Percentiles rank a stretch among this genome's conserved stretches.
These are phyloP conservation scores for Amphichorda felina DNA, from an alignment of 2,329 filamentous ascomycete species.

Conservation along the genomic window DNA sequence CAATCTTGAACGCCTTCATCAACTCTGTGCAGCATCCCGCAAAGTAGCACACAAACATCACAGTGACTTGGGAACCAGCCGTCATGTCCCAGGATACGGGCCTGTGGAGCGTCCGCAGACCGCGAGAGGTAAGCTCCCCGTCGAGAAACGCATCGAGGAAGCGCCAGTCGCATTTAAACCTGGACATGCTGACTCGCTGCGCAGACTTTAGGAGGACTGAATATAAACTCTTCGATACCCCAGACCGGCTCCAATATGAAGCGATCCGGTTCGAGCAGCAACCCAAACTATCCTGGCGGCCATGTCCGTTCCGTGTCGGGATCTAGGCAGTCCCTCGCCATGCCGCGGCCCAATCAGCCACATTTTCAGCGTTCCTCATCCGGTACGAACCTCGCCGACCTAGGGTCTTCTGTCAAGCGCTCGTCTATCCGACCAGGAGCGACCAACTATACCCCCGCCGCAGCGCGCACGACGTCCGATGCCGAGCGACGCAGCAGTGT, in stretches of 20 bases:
- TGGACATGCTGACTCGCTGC: conserved; percentile 2
- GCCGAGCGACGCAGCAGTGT: conserved; percentile 71
- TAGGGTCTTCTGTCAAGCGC: conserved; percentile 75
- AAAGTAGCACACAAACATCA: background rate
- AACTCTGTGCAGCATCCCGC: background rate
- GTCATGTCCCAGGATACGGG: conserved; percentile 77
- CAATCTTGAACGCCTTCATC: too few relatives aligned
- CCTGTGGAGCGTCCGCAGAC: conserved; percentile 83
- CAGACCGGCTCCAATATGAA: conserved; percentile 92
- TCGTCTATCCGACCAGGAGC: conserved; percentile 55
- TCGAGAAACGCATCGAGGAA: too few relatives aligned
- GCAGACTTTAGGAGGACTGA: conserved; percentile 79
- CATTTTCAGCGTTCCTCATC: conserved; percentile 79
- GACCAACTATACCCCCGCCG: conserved; percentile 51
- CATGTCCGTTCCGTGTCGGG: conserved; percentile 76
- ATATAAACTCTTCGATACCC: conserved; percentile 72
- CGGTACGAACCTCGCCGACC: conserved; percentile 66
- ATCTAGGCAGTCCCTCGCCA: conserved; percentile 74
- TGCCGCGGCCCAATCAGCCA: conserved; percentile 73
- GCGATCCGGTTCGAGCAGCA: conserved; percentile 68
- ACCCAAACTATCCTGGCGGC: conserved; percentile 50
- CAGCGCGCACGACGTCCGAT: conserved; percentile 28
- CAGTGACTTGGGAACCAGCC: conserved; percentile 4
- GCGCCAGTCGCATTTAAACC: conserved; percentile 8
- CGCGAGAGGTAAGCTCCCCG: conserved; percentile 63